These are phyloP conservation scores for Fallopia convolvulus DNA, from an alignment of 148 eudicot genomes.

Conservation along the genomic window DNA sequence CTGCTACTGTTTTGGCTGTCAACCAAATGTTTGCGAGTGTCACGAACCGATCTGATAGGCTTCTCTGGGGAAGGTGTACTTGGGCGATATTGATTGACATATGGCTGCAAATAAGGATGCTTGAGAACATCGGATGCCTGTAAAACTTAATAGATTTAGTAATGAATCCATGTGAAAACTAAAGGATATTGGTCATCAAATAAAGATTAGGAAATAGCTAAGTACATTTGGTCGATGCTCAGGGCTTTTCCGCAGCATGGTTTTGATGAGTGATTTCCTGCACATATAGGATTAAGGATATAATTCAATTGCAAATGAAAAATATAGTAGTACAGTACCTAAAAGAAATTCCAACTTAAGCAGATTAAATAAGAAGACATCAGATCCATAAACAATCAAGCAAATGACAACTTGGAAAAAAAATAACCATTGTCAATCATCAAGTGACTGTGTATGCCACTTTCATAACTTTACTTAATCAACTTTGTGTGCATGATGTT, in stretches of 20 bases:
- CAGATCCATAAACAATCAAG: background rate
- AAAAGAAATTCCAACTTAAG: background rate
- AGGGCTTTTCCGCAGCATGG: slow-evolving; percentile 89
- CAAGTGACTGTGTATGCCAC: background rate
- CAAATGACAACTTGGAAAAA: background rate
- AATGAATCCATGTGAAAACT: background rate
- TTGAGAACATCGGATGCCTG: slow-evolving; percentile 92
- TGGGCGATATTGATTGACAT: slow-evolving; percentile 64
- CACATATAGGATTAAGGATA: slow-evolving; percentile 10
- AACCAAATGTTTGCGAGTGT: slow-evolving; percentile 45
- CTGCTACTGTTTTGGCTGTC: slow-evolving; percentile 89
- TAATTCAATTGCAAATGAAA: background rate
- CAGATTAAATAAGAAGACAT: background rate
- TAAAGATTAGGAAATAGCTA: background rate
- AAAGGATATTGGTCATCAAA: background rate
- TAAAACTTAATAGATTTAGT: slow-evolving; percentile 3
- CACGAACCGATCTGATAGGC: slow-evolving; percentile 38
- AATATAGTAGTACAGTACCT: background rate
- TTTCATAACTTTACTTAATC: background rate
- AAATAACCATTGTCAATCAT: background rate
- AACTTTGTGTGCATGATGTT: background rate
- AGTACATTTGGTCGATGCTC: slow-evolving; percentile 85
- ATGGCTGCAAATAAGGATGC: slow-evolving; percentile 90
- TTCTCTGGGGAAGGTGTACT: slow-evolving; percentile 45
- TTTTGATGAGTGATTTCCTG: slow-evolving; percentile 71